Conservation (phyloP, 2,329 filamentous ascomycete species). For the Fusarium nisikadoi region DNA sequence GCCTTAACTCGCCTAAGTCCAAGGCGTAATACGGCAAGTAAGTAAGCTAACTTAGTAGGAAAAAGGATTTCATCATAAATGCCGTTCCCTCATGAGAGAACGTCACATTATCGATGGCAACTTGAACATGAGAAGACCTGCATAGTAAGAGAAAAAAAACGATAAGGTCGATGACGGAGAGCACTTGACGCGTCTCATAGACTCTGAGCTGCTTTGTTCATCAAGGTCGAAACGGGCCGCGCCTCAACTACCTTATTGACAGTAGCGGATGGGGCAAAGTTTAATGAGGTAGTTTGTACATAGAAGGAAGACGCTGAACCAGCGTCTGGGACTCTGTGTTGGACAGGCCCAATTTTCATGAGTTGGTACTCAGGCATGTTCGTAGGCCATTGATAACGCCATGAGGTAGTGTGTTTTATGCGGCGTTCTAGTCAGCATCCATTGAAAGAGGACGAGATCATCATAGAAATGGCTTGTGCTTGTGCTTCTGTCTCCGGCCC, state of each 20-base stretch:
- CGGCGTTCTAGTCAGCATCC: constrained; percentile 6
- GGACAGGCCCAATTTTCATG: constrained; percentile 14
- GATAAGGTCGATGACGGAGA: not conserved
- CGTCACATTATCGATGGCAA: not conserved
- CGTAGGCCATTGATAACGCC: constrained; percentile 19
- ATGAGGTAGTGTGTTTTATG: constrained; percentile 14
- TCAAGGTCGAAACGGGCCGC: constrained; percentile 33
- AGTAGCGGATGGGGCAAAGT: constrained; percentile 20
- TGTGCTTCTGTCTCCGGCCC: not conserved
- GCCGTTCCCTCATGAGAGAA: constrained; percentile 2
- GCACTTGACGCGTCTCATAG: constrained; percentile 4
- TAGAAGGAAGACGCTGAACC: constrained; percentile 16
- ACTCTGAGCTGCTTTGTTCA: constrained; percentile 16
- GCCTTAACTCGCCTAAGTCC: not conserved
- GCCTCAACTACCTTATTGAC: constrained; percentile 28
- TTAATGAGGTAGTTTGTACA: constrained; percentile 24
- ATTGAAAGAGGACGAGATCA: constrained; percentile 14
- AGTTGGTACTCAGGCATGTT: not conserved
- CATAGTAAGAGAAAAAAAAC: not conserved
- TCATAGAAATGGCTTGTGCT: constrained; percentile 17
- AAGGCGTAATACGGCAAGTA: not conserved
- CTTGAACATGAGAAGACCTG: not conserved
- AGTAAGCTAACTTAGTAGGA: not conserved
- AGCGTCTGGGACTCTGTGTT: not conserved
- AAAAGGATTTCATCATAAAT: not conserved